phyloP scores from a whole-genome alignment of 192 early-diverging fungal genomes.

The Haplosporangium gracile region DNA sequence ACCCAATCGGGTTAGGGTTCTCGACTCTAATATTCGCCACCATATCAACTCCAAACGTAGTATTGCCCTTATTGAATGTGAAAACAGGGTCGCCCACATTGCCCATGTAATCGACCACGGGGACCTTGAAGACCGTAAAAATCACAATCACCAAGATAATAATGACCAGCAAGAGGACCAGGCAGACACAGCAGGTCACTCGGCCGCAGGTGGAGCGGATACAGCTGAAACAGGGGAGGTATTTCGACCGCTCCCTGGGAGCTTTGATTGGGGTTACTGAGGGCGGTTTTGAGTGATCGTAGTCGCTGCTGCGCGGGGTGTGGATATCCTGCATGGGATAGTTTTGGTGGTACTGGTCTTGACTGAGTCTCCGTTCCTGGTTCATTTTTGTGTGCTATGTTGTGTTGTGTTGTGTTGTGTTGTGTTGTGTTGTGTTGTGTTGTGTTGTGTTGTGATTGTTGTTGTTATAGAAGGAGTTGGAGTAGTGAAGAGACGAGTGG shows the following conservation, averaged over 20 bases:
- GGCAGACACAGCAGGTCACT: constrained; percentile 20
- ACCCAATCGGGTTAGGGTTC: constrained; percentile 47
- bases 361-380: background rate
- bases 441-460: background rate
- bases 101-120: constrained; percentile 32
- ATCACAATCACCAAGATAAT: constrained; percentile 34
- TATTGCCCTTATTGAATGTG: constrained; percentile 42
- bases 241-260: background rate
- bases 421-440: too few species aligned
- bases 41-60: constrained; percentile 32
- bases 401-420: too few species aligned
- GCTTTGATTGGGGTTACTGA: constrained; percentile 11
- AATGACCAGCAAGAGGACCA: constrained; percentile 21
- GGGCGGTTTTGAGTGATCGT: background rate
- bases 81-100: constrained; percentile 14
- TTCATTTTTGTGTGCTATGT: background rate
- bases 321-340: background rate
- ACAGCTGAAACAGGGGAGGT: constrained; percentile 30
- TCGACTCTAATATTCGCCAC: constrained; percentile 38
- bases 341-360: background rate
- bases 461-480: background rate
- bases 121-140: constrained; percentile 41
- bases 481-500: too few species aligned
- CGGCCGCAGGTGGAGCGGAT: constrained; percentile 38
- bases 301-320: constrained; percentile 3